phyloP scores from a whole-genome alignment of 345 rosid genomes.

The Eucalyptus tenuipes region DNA sequence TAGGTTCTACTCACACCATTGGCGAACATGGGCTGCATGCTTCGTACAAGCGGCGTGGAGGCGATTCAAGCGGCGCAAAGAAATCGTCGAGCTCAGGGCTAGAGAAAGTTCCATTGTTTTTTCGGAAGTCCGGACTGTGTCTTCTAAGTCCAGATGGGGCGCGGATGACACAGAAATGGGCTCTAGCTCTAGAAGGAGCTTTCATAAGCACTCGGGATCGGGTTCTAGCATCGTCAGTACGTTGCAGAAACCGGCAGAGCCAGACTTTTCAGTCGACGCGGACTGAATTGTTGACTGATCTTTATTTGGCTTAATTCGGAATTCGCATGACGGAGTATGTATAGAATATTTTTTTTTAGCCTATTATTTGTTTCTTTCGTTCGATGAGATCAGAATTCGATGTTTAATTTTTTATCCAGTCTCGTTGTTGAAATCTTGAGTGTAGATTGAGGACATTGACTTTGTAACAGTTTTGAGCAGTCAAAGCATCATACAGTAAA shows the following conservation, averaged over 20 bases:
- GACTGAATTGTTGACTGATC: not conserved
- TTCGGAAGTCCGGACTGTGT: not conserved
- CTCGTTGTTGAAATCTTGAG: not conserved
- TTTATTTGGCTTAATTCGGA: not conserved
- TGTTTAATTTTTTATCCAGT: not conserved
- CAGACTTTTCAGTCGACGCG: constrained; percentile 6
- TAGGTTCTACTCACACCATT: constrained; percentile 14
- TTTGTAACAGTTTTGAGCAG: not conserved
- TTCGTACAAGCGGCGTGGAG: constrained; percentile 17
- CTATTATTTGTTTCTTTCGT: not conserved
- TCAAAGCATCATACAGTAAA: not conserved
- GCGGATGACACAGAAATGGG: not conserved
- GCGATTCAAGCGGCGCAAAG: not conserved
- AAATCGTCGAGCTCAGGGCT: not conserved
- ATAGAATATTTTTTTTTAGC: not conserved
- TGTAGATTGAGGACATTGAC: not conserved
- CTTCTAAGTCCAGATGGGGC: constrained; percentile 2
- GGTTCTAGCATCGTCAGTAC: not conserved
- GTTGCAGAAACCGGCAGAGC: constrained; percentile 23
- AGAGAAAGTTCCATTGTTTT: not conserved
- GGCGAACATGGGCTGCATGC: constrained; percentile 20
- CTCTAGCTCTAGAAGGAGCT: constrained; percentile 8
- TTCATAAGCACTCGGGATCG: not conserved
- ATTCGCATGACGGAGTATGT: not conserved
- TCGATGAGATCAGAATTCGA: not conserved